Conservation (phyloP, 2,329 filamentous ascomycete species). For the Penicillium occitanis region DNA sequence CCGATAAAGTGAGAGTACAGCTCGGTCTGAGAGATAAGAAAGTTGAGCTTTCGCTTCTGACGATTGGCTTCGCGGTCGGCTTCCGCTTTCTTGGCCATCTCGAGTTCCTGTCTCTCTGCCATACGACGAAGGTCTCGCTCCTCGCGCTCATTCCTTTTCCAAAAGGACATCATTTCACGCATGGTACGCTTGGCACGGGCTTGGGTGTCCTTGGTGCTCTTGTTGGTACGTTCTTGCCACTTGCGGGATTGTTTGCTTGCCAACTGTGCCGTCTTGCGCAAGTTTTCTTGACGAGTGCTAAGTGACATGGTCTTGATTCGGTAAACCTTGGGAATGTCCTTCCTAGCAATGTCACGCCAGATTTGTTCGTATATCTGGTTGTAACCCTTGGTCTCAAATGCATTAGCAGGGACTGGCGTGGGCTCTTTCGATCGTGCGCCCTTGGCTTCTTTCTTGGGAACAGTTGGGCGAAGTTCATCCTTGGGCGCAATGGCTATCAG, state of each 20-base stretch:
- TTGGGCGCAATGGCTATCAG: constrained; percentile 55
- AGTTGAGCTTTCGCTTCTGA: constrained; percentile 98
- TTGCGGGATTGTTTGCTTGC: constrained; percentile 95
- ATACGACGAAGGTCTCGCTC: constrained; percentile 92
- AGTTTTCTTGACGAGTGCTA: constrained; percentile 84
- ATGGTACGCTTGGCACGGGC: constrained; percentile 96
- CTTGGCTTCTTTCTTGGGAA: constrained; percentile 46
- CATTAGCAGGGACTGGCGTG: constrained; percentile 55
- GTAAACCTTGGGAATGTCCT: constrained; percentile 89
- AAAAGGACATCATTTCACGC: constrained; percentile 99
- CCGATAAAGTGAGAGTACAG: constrained; percentile 99
- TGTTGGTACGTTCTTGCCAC: constrained; percentile 97
- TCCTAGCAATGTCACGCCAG: constrained; percentile 89
- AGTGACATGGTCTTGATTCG: constrained; percentile 85
- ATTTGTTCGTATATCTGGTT: constrained; percentile 98
- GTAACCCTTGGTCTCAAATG: constrained; percentile 86
- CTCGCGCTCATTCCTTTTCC: constrained; percentile 98
- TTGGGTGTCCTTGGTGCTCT: constrained; percentile 96
- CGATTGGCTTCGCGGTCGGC: constrained; percentile 95
- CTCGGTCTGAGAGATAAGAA: constrained; percentile 97
- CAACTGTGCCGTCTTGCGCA: constrained; percentile 94
- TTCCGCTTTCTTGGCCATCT: constrained; percentile 94
- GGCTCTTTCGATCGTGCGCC: constrained; percentile 43
- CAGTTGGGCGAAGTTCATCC: constrained; percentile 52
- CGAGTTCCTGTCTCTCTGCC: constrained; percentile 91